phyloP scores from a whole-genome alignment of 768 basidiomycete species.

The Suillus plorans region DNA sequence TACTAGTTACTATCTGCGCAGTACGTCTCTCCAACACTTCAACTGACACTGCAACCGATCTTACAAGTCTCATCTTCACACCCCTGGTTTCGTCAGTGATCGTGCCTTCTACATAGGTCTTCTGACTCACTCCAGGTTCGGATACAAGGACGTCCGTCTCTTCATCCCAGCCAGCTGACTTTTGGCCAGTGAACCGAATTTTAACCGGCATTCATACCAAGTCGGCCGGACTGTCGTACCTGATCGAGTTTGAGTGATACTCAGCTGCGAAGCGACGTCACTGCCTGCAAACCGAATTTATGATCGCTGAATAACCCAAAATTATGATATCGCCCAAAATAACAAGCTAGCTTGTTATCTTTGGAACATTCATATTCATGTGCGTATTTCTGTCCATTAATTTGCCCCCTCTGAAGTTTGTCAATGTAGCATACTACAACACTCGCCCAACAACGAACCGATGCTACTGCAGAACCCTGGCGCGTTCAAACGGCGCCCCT shows the following conservation, averaged over 20 bases:
- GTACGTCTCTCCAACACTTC: background rate
- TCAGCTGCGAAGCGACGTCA: slow-evolving; percentile 24
- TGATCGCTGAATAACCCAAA: slow-evolving; percentile 20
- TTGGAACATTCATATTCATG: slow-evolving; percentile 10
- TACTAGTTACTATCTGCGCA: background rate
- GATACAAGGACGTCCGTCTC: background rate
- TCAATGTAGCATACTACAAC: background rate
- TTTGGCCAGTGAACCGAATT: slow-evolving; percentile 11
- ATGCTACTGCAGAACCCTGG: background rate
- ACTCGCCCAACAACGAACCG: background rate
- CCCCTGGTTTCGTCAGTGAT: slow-evolving; percentile 7
- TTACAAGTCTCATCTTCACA: slow-evolving; percentile 7
- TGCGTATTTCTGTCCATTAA: slow-evolving; percentile 26
- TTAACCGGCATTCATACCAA: slow-evolving; percentile 17
- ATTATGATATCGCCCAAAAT: slow-evolving; percentile 33
- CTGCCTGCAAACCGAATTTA: background rate
- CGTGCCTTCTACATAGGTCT: slow-evolving; percentile 9
- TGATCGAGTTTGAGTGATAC: slow-evolving; percentile 23
- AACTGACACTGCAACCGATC: background rate
- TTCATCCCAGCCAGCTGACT: background rate
- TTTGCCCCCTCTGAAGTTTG: slow-evolving; percentile 14
- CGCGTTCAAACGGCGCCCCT: slow-evolving; percentile 8
- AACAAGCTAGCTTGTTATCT: slow-evolving; percentile 20
- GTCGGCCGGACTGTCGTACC: slow-evolving; percentile 11
- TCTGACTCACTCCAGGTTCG: slow-evolving; percentile 20